Evolutionary conservation across 225 moss, liverwort and hornwort genomes (phyloP), one percentile per base, ranked within the genome.

Genomic region (Marchantia paleacea): DNA sequence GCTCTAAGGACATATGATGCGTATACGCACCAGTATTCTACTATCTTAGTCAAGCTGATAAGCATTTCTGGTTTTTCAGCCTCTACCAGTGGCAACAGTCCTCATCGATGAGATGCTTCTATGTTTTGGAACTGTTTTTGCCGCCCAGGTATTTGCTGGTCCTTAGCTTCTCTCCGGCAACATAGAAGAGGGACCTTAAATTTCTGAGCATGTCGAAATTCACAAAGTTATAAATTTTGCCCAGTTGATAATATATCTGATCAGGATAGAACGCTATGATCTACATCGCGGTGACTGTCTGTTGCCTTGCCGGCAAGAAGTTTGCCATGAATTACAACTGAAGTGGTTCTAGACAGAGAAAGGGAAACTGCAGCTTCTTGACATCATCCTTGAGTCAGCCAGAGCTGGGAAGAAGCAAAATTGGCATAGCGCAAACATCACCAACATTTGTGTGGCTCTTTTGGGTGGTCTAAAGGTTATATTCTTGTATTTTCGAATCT

Each of bases 91-190:
- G 77, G 86, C 95, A 63, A 91, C 91, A 31, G 86, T 95, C 85
- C 90, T 99, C 79, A 85, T 95, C 52, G 91, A 99, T 80, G 99
- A 95, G 81, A 99, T 95, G 99, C 89, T 99, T 54, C 89, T 99
- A 81, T 94, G 94, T 82, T 91, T 99, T 77, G 91, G 95, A 69
- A 92, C 86, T 71, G 83, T 95, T 62, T 99, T 99, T 89, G 92
- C 91, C 29, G 82, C 90, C 71, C 92, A 94, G 92, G 94, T 92
- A 85, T 24, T 30, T 14, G 0, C 29, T 31, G 31, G 10, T 52
- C 54, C 55, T 55, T 28, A 3, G 39, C 7, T 54, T 55, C 75
- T 31, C 69, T 31, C 69, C 39, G 0, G 29, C 0, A 31, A 29
- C 16, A 8, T 47, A 51, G 51, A 72, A 10, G 49, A 51, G 10